Evolutionary conservation across 1,139 yeast species (phyloP).

Genomic region (Yamadazyma dendronema): DNA sequence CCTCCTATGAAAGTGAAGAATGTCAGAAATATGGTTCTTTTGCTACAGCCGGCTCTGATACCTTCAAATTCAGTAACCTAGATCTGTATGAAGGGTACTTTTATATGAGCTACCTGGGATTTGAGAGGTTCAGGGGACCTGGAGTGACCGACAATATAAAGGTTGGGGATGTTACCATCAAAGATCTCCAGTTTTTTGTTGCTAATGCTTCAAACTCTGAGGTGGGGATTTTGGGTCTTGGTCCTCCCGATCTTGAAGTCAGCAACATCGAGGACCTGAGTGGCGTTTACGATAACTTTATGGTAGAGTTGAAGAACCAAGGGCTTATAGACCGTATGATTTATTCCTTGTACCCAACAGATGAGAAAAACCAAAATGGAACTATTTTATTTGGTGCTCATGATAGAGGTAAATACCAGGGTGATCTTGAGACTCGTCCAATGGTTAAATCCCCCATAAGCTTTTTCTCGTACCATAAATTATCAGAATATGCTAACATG

Average conservation of each 20-base stretch:
- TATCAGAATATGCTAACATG: not conserved
- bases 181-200: slow-evolving; percentile 45
- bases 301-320: slow-evolving; percentile 22
- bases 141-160: slow-evolving; percentile 29
- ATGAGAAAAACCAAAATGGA: slow-evolving; percentile 22
- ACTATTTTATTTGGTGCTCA: slow-evolving; percentile 49
- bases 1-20: no score
- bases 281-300: slow-evolving; percentile 20
- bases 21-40: not conserved
- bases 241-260: slow-evolving; percentile 18
- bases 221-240: slow-evolving; percentile 54
- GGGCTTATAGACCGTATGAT: slow-evolving; percentile 26
- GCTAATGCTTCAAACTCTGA: slow-evolving; percentile 34
- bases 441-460: not conserved
- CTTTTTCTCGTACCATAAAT: no score
- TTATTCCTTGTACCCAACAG: slow-evolving; percentile 31
- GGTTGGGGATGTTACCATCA: slow-evolving; percentile 39
- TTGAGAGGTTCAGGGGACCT: not conserved
- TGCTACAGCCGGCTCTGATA: not conserved
- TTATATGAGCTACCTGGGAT: not conserved
- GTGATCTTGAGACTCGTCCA: slow-evolving; percentile 14
- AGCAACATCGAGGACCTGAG: slow-evolving; percentile 1
- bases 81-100: not conserved
- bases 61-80: slow-evolving; percentile 7
- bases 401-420: slow-evolving; percentile 45